phyloP scores from a whole-genome alignment of 192 early-diverging fungal genomes.

The Coemansia nantahalensis region DNA sequence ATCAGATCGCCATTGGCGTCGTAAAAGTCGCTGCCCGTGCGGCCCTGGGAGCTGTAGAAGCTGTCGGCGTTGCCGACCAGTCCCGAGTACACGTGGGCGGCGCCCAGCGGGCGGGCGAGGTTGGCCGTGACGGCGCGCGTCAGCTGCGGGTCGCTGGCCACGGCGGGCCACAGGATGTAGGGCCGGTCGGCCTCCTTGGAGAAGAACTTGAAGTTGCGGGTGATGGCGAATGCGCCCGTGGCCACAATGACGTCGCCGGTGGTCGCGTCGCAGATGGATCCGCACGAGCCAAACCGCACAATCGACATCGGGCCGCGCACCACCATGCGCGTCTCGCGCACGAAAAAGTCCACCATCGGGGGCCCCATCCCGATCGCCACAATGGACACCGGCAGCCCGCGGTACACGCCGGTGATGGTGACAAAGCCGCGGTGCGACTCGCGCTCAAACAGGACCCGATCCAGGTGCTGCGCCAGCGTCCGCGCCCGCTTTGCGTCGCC shows the following conservation, averaged over 20 bases:
- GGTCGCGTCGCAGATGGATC: conserved; percentile 59
- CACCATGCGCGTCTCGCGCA: conserved; percentile 81
- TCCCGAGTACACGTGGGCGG: conserved; percentile 54
- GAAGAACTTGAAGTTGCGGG: conserved; percentile 78
- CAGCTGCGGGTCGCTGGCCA: conserved; percentile 62
- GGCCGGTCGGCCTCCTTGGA: conserved; percentile 31
- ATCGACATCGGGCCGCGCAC: conserved; percentile 74
- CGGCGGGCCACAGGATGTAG: conserved; percentile 65
- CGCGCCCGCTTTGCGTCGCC: conserved; percentile 77
- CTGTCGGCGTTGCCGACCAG: conserved; percentile 76
- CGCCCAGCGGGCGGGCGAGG: conserved; percentile 36
- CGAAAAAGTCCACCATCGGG: conserved; percentile 89
- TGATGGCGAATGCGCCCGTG: conserved; percentile 59
- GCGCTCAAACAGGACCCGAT: conserved; percentile 56
- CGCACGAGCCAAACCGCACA: conserved; percentile 84
- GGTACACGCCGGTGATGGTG: conserved; percentile 83
- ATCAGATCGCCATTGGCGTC: conserved; percentile 76
- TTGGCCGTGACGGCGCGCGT: conserved; percentile 24
- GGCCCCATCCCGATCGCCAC: conserved; percentile 86
- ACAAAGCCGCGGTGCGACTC: conserved; percentile 75
- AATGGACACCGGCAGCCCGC: conserved; percentile 71
- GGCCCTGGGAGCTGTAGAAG: conserved; percentile 86
- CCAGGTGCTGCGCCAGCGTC: conserved; percentile 61
- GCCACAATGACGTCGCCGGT: conserved; percentile 73
- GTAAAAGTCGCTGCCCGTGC: conserved; percentile 65